A percentile compares a stretch with the other conserved stretches of the same genome.
Conservation (phyloP, 2,329 filamentous ascomycete genomes). For the Colletotrichum theobromicola region DNA sequence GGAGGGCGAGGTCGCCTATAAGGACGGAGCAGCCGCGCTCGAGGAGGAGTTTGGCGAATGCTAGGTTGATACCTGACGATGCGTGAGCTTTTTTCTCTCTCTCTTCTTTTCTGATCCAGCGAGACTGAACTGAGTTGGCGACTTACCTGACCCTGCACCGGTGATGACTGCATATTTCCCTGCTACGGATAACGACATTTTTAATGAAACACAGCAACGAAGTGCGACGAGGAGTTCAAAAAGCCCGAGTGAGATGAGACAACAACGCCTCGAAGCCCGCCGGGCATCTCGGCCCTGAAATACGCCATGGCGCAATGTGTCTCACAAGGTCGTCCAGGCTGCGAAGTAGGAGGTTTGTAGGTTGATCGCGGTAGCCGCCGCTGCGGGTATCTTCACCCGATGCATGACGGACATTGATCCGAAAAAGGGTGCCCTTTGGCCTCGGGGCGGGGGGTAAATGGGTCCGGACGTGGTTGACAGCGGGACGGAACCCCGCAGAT, state of each 20-base stretch:
- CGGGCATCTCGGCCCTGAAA: background rate
- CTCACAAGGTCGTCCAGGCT: background rate
- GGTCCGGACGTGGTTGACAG: background rate
- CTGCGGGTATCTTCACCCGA: background rate
- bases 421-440: background rate
- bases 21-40: constrained; percentile 40
- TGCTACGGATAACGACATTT: constrained; percentile 25
- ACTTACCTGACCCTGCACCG: constrained; percentile 28
- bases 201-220: background rate
- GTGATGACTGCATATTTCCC: constrained; percentile 29
- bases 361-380: background rate
- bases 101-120: background rate
- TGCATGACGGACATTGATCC: background rate
- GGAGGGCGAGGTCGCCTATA: constrained; percentile 39
- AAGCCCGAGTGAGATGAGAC: background rate
- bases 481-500: background rate
- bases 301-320: background rate
- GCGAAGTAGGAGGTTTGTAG: background rate
- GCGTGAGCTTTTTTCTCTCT: background rate
- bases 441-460: background rate
- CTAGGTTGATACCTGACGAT: constrained; percentile 39
- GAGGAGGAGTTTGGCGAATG: constrained; percentile 37
- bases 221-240: background rate
- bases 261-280: background rate
- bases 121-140: background rate